Base-by-base conservation (phyloP, 192 early-diverging fungal genomes). In the Glomus cerebriforme region DNA sequence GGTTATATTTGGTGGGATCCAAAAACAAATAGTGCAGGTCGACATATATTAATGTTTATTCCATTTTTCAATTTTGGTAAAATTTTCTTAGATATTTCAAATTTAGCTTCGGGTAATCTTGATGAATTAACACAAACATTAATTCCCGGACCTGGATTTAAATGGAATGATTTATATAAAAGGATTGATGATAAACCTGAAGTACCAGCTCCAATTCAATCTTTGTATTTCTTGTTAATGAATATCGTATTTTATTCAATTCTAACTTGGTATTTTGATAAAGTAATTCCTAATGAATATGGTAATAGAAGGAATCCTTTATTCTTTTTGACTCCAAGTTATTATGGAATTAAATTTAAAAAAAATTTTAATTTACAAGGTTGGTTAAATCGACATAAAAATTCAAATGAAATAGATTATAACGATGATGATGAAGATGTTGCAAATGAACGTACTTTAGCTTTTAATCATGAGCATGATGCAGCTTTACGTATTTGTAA, bases 211-310 rank as follows among this genome's bases (percentile, higher is more conserved):
- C 92, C 92, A 0, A 82, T 94, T 59, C 81, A 88, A 70, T 81
- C 85, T 15, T 93, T 89, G 88, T 86, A 91, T 79, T 85, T 88
- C 1, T 81, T 94, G 77, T 67, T 94, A 64, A 88, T 91, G 87
- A 87, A 93, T 80, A 87, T 89, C 69, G 84, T 45, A 0, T 64
- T 78, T 58, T 94, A 80, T 92, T 83, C 70, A 63, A 68, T 94
- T 26, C 79, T 95, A 69, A 90, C 88, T 12, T 89, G 89, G 87
- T 94, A 93, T 82, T 88, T 92, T 66, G 92, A 94, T 77, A 87
- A 90, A 59, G 85, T 95, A n/a, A 92, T 95, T 59, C 91, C 91
- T 0, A 86, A 93, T 82, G 93, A 94, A 82, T 94, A 89, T 77
- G 93, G 93, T n/a, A 84, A 82, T 65, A 74, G 49, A 29, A 80